Percentiles rank a stretch among this genome's conserved stretches.
Conservation (phyloP, 805 yeast genomes). For the Pichia californica region DNA sequence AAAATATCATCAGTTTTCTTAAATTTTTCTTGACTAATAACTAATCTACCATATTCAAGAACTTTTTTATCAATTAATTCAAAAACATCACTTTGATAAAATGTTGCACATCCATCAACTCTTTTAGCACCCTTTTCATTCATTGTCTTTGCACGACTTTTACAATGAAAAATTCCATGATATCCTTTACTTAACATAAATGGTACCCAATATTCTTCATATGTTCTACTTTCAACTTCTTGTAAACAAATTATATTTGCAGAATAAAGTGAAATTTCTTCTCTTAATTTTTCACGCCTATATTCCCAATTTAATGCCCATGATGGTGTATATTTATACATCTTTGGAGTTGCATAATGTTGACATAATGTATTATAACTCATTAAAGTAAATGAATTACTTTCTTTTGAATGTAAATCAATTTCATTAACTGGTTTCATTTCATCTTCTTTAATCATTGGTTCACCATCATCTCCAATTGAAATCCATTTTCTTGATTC, state of each 20-base stretch:
- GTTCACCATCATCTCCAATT: constrained; percentile 71
- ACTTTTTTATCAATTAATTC: constrained; percentile 61
- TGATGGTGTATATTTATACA: constrained; percentile 92
- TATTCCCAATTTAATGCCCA: constrained; percentile 97
- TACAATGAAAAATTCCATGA: constrained; percentile 74
- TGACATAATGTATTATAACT: constrained; percentile 92
- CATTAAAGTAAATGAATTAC: constrained; percentile 62
- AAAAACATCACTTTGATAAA: constrained; percentile 66
- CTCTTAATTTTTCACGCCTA: constrained; percentile 68
- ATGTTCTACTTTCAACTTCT: constrained; percentile 87
- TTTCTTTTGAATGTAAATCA: constrained; percentile 25
- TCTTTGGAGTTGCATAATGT: constrained; percentile 85
- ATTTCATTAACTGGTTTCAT: constrained; percentile 19
- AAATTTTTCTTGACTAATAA: constrained; percentile 77
- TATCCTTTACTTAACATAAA: constrained; percentile 68
- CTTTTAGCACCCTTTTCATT: constrained; percentile 69
- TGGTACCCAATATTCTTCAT: constrained; percentile 82
- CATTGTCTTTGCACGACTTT: constrained; percentile 92
- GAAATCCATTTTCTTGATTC: constrained; percentile 79
- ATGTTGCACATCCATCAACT: constrained; percentile 98
- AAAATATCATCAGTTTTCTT: constrained; percentile 91
- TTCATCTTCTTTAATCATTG: constrained; percentile 26
- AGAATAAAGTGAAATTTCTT: constrained; percentile 58
- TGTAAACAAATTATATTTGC: constrained; percentile 87
- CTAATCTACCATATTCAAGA: constrained; percentile 77